Evolutionary conservation across 352 stramenopile genomes (phyloP), one percentile per base, ranked within the genome.

Genomic region (Phytophthora pini): DNA sequence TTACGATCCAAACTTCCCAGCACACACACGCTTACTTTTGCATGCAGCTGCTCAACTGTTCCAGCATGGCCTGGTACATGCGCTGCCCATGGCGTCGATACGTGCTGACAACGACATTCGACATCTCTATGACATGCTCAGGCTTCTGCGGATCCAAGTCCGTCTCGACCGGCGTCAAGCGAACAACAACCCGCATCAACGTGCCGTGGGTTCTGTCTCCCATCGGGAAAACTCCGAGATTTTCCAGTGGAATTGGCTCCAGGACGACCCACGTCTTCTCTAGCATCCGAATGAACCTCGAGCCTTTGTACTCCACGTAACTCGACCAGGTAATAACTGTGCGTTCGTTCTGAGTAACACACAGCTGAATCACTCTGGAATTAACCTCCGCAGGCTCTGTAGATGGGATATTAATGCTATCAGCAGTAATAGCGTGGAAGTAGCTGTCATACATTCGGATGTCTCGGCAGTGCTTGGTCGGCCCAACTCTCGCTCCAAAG

Each of bases 221-320:
- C 38, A 48, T 39, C 1, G 34, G 6, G 4, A 50, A 10, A 47
- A 51, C n/a, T 12, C 43, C 32, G 5, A 62, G 8, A 3, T 34
- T 44, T 24, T 41, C 29, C 34, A 56, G 39, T 7, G 26, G 50
- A 32, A 50, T 50, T 1, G 65, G 22, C 15, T 60, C 60, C 48
- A 64, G 12, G 6, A 47, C 12, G n/a, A 64, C 26, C 63, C 68
- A 79, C 7, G 62, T 68, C 13, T 68, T 74, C 51, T 78, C 65
- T 12, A 68, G 57, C 39, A 80, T 47, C 1, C 65, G 69, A 39
- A 80, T 56, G 12, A 48, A 63, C 11, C 71, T 62, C 0, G 53
- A 54, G 4, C 65, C 69, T 15, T 60, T 56, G 15, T 66, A 67
- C 55, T 80, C 72, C 3, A 76, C 54, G 27, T 69, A 61, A 3